Percentiles rank a stretch among this genome's conserved stretches.
phyloP scores from a whole-genome alignment of 306 rosid genomes.

The Vachellia pachyceras region DNA sequence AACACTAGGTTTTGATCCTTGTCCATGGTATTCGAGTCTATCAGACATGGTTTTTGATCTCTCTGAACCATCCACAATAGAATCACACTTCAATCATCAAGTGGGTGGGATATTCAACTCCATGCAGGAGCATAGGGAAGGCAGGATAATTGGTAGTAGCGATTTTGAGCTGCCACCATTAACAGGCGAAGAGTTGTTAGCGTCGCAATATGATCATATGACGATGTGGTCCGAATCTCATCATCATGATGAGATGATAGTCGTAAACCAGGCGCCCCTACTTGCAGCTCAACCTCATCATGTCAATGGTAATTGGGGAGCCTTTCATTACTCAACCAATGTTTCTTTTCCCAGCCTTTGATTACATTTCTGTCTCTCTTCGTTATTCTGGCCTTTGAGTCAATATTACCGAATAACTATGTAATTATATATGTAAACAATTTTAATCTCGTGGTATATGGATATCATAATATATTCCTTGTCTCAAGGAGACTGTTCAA shows the following conservation, averaged over 20 bases:
- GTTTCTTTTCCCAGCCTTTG: conserved; percentile 57
- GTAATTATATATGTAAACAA: neutral
- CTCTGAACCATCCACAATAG: conserved; percentile 32
- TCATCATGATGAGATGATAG: conserved; percentile 55
- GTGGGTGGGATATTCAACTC: conserved; percentile 46
- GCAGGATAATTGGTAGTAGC: conserved; percentile 37
- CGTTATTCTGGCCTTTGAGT: conserved; percentile 40
- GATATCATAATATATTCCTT: neutral
- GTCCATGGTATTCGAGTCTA: conserved; percentile 42
- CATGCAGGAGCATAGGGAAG: conserved; percentile 41
- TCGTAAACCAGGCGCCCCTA: conserved; percentile 41
- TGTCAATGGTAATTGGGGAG: conserved; percentile 65
- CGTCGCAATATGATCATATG: conserved; percentile 32
- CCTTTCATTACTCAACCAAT: conserved; percentile 61
- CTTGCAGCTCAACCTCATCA: conserved; percentile 49
- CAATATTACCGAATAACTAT: neutral
- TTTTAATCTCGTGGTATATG: neutral
- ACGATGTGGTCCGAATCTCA: conserved; percentile 58
- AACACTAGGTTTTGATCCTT: conserved; percentile 39
- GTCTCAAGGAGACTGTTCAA: no score
- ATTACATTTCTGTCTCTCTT: conserved; percentile 25
- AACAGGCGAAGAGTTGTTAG: conserved; percentile 60
- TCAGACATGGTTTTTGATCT: conserved; percentile 17
- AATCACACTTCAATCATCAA: conserved; percentile 20
- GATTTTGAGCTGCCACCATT: conserved; percentile 67